phyloP scores from a whole-genome alignment of 352 stramenopile genomes.

The Pythium brassicae region DNA sequence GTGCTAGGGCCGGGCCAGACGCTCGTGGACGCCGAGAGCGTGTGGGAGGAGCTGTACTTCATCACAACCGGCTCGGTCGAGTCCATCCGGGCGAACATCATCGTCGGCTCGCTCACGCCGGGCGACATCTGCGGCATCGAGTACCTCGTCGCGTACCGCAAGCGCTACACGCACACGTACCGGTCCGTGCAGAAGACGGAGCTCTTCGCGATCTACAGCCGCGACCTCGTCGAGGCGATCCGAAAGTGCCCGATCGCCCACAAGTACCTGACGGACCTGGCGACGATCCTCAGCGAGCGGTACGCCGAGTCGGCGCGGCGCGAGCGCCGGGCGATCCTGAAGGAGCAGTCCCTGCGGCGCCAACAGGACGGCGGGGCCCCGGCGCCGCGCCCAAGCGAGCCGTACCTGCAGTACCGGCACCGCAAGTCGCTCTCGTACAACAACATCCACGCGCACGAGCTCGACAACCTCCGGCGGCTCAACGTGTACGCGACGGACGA shows the following conservation, averaged over 20 bases:
- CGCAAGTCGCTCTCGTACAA: slow-evolving; percentile 45
- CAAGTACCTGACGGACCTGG: slow-evolving; percentile 63
- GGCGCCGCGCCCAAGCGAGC: slow-evolving; percentile 15
- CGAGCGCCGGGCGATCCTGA: slow-evolving; percentile 34
- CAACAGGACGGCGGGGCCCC: slow-evolving; percentile 8
- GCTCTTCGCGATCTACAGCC: slow-evolving; percentile 62
- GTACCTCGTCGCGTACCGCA: slow-evolving; percentile 48
- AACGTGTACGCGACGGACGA: slow-evolving; percentile 34
- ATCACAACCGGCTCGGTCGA: slow-evolving; percentile 54
- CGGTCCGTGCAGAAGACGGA: slow-evolving; percentile 60
- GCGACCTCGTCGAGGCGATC: slow-evolving; percentile 49
- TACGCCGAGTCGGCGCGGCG: slow-evolving; percentile 55
- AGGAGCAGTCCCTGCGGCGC: slow-evolving; percentile 19
- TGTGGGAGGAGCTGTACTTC: slow-evolving; percentile 83
- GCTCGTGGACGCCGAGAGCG: slow-evolving; percentile 70
- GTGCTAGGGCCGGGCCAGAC: slow-evolving; percentile 52
- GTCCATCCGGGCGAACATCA: slow-evolving; percentile 48
- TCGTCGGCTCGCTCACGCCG: slow-evolving; percentile 48
- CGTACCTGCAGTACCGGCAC: slow-evolving; percentile 64
- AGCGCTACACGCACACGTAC: slow-evolving; percentile 66
- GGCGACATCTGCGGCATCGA: slow-evolving; percentile 79
- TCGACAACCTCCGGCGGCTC: slow-evolving; percentile 34
- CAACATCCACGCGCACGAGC: slow-evolving; percentile 29
- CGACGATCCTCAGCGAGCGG: slow-evolving; percentile 46
- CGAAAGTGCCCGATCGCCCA: slow-evolving; percentile 58